Base-by-base conservation (phyloP, 2,329 filamentous ascomycete genomes). In the Sordariomycetes sp. region DNA sequence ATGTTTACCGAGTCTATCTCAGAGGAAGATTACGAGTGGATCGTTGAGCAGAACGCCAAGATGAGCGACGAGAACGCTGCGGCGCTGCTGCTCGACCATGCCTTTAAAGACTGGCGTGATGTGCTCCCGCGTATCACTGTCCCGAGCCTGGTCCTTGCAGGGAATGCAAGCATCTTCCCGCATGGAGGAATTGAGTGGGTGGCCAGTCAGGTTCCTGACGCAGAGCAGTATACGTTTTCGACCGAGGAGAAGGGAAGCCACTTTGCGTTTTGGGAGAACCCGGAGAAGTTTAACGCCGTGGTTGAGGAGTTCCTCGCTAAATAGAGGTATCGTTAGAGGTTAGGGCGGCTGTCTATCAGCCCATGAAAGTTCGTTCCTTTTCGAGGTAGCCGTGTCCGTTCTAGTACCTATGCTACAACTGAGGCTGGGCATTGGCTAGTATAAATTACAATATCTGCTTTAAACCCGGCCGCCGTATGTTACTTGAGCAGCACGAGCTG, bases 241-340 rank as follows among this genome's bases (percentile, higher is more conserved):
- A 63, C 67, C 32, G 65, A 65, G 14, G 68, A 72, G 56, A 64
- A 65, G n/a, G 67, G 69, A 0, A 68, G 65, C 52, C 70, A 70
- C 56, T 70, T 67, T 56, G 62, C 68, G 62, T 70, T 69, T 59
- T 70, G 65, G 63, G 68, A 71, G 61, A 70, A 69, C 48, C 64
- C 68, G 2, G 63, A 64, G 14, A 63, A 63, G 60, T 71, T 71
- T 50, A 71, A 72, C 53, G 55, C 57, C 18, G 56, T 68, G 2
- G 64, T 72, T 10, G 64, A 69, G 46, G 64, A 65, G 6, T 71
- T 70, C 53, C 46, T 51, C 20, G 20, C 16, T 20, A 20, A 16
- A 51, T 43, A 37, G 14, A 8, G 7, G 7, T 14, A 8, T 37
- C 7, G 14, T 37, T 37, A 8, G 14, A 37, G 35, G 7, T 7